phyloP scores from a whole-genome alignment of 257 asterid genomes.

The Mitragyna speciosa region DNA sequence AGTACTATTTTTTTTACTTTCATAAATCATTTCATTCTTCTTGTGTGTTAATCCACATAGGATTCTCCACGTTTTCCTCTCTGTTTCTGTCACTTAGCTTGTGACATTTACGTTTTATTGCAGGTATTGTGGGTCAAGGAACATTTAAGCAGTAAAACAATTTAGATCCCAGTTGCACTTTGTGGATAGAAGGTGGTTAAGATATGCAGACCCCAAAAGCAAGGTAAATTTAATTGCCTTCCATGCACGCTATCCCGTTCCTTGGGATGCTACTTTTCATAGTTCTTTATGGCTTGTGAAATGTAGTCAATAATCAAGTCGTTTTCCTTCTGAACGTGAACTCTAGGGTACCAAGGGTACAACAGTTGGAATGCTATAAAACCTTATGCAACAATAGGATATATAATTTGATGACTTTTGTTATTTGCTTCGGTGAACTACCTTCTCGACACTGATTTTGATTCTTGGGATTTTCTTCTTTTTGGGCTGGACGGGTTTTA shows the following conservation, averaged over 20 bases:
- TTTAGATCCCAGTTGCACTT: constrained; percentile 29
- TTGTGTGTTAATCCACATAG: constrained; percentile 54
- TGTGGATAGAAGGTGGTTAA: constrained; percentile 34
- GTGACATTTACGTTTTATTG: constrained; percentile 41
- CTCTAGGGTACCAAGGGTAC: not conserved
- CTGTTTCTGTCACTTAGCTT: constrained; percentile 31
- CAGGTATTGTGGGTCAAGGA: constrained; percentile 56
- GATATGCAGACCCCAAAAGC: constrained; percentile 88
- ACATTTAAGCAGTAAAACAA: constrained; percentile 21
- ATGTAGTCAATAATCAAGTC: not conserved
- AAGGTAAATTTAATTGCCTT: constrained; percentile 49
- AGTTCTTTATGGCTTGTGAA: not conserved
- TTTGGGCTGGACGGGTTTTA: too few species aligned
- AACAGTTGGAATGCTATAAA: not conserved
- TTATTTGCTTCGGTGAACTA: too few species aligned
- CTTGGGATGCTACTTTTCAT: not conserved
- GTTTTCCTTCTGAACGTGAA: not conserved
- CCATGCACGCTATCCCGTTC: constrained; percentile 13
- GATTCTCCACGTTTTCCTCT: constrained; percentile 43
- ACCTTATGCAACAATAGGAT: not conserved
- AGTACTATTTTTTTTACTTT: not conserved
- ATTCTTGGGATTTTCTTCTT: not conserved
- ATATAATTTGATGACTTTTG: not conserved
- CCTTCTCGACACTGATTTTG: not conserved
- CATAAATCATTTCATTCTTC: constrained; percentile 8